phyloP scores from a whole-genome alignment of 148 eudicot species.

The Salicornia ramosissima region DNA sequence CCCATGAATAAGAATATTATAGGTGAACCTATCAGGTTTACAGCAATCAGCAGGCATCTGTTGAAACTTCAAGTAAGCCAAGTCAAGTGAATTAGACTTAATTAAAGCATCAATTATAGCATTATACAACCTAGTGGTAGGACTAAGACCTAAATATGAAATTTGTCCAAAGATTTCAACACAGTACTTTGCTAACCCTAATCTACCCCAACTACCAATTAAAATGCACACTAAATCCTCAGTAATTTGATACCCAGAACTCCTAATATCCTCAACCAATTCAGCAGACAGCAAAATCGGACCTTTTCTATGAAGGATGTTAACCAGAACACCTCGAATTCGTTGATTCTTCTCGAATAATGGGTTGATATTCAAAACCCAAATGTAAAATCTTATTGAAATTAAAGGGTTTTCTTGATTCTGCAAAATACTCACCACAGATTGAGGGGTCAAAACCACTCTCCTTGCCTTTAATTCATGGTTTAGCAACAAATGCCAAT shows the following conservation, averaged over 20 bases:
- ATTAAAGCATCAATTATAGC: constrained; percentile 88
- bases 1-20: constrained; percentile 88
- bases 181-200: constrained; percentile 89
- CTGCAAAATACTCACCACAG: constrained; percentile 65
- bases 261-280: constrained; percentile 50
- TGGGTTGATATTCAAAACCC: constrained; percentile 57
- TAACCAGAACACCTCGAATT: constrained; percentile 47
- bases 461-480: constrained; percentile 68
- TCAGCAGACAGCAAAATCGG: constrained; percentile 66
- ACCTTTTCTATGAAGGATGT: constrained; percentile 59
- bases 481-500: constrained; percentile 74
- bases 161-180: constrained; percentile 80
- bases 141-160: constrained; percentile 63
- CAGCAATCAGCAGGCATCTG: constrained; percentile 85
- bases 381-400: constrained; percentile 56
- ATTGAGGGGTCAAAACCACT: constrained; percentile 39
- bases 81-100: constrained; percentile 83
- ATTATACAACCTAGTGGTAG: constrained; percentile 87
- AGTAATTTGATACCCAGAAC: constrained; percentile 49
- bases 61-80: constrained; percentile 90
- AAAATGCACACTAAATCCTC: constrained; percentile 74
- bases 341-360: constrained; percentile 45
- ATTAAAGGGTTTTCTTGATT: constrained; percentile 64
- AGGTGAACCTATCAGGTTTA: constrained; percentile 82
- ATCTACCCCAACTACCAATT: constrained; percentile 91